phyloP scores from a whole-genome alignment of 2,329 filamentous ascomycete genomes.

The Zopfia rhizophila region DNA sequence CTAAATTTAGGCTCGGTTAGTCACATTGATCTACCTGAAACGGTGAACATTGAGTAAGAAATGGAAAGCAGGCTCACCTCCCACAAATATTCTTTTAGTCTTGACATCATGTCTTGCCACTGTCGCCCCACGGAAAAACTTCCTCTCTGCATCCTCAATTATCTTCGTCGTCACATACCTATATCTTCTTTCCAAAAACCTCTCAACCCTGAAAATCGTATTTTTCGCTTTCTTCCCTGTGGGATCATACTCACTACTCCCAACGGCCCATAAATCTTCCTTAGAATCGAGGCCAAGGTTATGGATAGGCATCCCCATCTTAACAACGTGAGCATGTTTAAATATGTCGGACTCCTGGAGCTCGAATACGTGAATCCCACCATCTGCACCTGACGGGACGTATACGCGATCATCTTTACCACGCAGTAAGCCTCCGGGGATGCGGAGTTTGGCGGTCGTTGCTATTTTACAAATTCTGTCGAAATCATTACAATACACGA shows the following conservation, averaged over 20 bases:
- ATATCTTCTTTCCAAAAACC: neutral
- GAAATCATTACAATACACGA: conserved; percentile 16
- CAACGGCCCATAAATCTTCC: conserved; percentile 20
- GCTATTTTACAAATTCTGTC: conserved; percentile 5
- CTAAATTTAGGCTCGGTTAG: too few relatives aligned
- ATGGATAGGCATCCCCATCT: conserved; percentile 16
- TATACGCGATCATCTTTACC: conserved; percentile 18
- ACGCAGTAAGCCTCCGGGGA: conserved; percentile 11
- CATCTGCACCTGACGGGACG: conserved; percentile 13
- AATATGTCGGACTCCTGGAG: conserved; percentile 2
- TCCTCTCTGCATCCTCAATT: conserved; percentile 13
- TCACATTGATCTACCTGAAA: too few relatives aligned
- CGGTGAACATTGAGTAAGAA: too few relatives aligned
- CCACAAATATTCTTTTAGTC: conserved; percentile 9
- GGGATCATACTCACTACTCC: conserved; percentile 14
- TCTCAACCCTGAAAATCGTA: conserved; percentile 20
- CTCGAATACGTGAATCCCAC: conserved; percentile 18
- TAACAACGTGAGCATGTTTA: conserved; percentile 11
- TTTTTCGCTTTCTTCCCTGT: conserved; percentile 5
- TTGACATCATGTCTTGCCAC: conserved; percentile 14
- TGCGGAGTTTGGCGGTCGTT: conserved; percentile 2
- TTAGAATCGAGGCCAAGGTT: conserved; percentile 12
- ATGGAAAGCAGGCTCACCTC: too few relatives aligned
- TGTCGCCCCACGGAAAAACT: conserved; percentile 3
- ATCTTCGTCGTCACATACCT: conserved; percentile 8